Evolutionary conservation across 495 filamentous ascomycete species (phyloP).

Genomic region (Hypoxylon fuscum): DNA sequence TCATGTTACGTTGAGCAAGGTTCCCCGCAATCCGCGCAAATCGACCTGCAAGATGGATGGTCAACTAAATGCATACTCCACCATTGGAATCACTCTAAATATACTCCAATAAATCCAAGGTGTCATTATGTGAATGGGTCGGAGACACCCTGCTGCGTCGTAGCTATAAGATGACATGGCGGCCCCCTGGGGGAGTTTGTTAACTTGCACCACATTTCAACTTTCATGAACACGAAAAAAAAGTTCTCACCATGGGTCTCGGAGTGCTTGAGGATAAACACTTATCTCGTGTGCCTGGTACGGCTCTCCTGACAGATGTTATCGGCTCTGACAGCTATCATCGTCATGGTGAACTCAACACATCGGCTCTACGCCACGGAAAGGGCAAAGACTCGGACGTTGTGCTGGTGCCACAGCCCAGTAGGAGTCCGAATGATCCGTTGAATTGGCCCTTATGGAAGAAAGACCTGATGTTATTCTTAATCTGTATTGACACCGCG

Average conservation of each 20-base stretch:
- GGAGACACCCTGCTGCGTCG: constrained; percentile 10
- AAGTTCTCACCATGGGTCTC: constrained; percentile 33
- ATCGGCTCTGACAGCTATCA: constrained; percentile 22
- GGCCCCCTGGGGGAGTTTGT: not conserved
- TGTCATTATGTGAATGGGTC: constrained; percentile 7
- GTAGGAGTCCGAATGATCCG: constrained; percentile 57
- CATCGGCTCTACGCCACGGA: constrained; percentile 48
- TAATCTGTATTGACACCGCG: constrained; percentile 53
- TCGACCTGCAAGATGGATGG: constrained; percentile 12
- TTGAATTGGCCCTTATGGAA: constrained; percentile 50
- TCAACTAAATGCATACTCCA: constrained; percentile 4
- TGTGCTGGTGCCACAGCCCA: constrained; percentile 57
- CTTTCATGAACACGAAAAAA: not conserved
- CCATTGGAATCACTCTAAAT: constrained; percentile 6
- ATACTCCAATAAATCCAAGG: constrained; percentile 12
- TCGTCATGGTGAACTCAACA: constrained; percentile 32
- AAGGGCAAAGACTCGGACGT: constrained; percentile 49
- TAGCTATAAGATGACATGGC: constrained; percentile 20
- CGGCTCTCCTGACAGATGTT: constrained; percentile 36
- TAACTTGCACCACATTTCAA: not conserved
- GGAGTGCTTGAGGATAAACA: constrained; percentile 41
- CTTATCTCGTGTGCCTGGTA: constrained; percentile 38
- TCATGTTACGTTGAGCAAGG: constrained; percentile 34
- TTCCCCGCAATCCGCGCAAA: constrained; percentile 33
- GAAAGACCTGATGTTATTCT: constrained; percentile 51